Evolutionary conservation across 805 yeast genomes (phyloP).

Genomic region (Starmerella etchellsii): DNA sequence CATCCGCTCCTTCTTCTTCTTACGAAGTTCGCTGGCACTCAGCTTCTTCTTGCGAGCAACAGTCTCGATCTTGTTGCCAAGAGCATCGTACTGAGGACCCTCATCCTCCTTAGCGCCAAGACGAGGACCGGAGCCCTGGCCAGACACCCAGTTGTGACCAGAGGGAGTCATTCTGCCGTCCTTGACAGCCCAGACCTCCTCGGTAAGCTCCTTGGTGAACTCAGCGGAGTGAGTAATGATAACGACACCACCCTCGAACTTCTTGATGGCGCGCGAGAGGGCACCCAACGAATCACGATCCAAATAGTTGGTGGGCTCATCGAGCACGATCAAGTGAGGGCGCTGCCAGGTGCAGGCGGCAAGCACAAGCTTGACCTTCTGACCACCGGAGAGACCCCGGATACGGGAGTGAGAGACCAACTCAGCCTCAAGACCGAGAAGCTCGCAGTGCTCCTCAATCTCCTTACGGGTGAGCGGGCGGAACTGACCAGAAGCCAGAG

Average conservation of each 20-base stretch:
- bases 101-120: constrained; percentile 87
- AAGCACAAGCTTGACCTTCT: constrained; percentile 97
- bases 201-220: constrained; percentile 98
- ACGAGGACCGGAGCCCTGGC: constrained; percentile 99
- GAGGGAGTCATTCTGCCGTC: constrained; percentile 99
- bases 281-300: constrained; percentile 99
- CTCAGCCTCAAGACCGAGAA: constrained; percentile 98
- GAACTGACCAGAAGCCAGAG: constrained; percentile 99
- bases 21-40: constrained; percentile 97
- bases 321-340: constrained; percentile 98
- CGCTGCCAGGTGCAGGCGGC: constrained; percentile 99
- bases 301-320: constrained; percentile 98
- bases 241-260: constrained; percentile 99
- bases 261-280: constrained; percentile 95
- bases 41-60: constrained; percentile 95
- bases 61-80: constrained; percentile 98
- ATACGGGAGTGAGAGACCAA: constrained; percentile 99
- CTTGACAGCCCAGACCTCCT: constrained; percentile 99
- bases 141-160: constrained; percentile 99
- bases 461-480: constrained; percentile 99
- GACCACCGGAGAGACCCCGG: constrained; percentile 99
- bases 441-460: constrained; percentile 96
- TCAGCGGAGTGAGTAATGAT: constrained; percentile 99
- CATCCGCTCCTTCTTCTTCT: constrained; percentile 99
- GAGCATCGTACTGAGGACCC: constrained; percentile 97